Percentiles rank a stretch among this genome's conserved stretches.
phyloP scores from a whole-genome alignment of 352 stramenopile species.

The Peronospora farinosa region DNA sequence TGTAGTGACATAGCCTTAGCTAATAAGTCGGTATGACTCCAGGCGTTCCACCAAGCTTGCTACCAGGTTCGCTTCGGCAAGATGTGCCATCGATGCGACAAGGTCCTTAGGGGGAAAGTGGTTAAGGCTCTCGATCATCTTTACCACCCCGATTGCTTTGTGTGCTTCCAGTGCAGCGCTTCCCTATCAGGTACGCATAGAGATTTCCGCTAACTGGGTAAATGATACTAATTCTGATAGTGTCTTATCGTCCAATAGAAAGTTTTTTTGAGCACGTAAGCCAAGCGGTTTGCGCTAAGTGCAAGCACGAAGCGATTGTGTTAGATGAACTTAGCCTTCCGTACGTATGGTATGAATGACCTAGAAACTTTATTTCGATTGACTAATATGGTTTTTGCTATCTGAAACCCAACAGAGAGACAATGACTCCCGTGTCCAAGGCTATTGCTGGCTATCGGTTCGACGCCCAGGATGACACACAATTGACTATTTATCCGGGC shows the following conservation, averaged over 20 bases:
- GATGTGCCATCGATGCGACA: slow-evolving; percentile 68
- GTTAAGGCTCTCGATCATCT: slow-evolving; percentile 79
- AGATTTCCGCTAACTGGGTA: neutral
- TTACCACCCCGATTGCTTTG: slow-evolving; percentile 82
- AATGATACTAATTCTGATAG: slow-evolving; percentile 23
- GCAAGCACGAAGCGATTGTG: slow-evolving; percentile 70
- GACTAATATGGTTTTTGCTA: slow-evolving; percentile 1
- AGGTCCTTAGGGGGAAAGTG: slow-evolving; percentile 79
- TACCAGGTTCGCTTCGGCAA: slow-evolving; percentile 78
- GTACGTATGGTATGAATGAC: slow-evolving; percentile 32
- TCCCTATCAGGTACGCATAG: slow-evolving; percentile 56
- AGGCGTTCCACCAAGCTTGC: slow-evolving; percentile 76
- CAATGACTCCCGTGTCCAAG: slow-evolving; percentile 40
- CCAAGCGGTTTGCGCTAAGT: slow-evolving; percentile 69
- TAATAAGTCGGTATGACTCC: slow-evolving; percentile 4
- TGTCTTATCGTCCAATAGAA: slow-evolving; percentile 41
- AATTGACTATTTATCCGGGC: slow-evolving; percentile 76
- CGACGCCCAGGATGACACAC: slow-evolving; percentile 69
- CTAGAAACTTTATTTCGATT: neutral
- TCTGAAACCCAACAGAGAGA: slow-evolving; percentile 29
- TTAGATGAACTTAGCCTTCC: slow-evolving; percentile 34
- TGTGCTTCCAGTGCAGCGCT: slow-evolving; percentile 68
- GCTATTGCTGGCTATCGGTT: slow-evolving; percentile 73
- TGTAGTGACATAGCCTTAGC: neutral
- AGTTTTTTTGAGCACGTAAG: slow-evolving; percentile 80